Base-by-base conservation (phyloP, 805 yeast genomes). In the Candida hispaniensis region DNA sequence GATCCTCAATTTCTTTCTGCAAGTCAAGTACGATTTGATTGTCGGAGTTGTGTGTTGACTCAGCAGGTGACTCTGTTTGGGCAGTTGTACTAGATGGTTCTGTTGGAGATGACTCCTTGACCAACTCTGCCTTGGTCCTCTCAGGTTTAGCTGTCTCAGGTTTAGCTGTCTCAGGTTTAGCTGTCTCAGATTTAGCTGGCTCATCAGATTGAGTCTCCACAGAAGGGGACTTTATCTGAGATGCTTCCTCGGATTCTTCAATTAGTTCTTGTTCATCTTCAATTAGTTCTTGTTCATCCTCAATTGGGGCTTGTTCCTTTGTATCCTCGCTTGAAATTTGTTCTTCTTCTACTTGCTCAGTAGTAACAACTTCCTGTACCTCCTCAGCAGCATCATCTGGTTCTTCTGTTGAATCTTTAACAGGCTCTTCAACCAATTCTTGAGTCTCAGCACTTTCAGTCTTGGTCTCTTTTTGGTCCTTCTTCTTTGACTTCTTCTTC, bases 401-500 rank as follows among this genome's bases (percentile, higher is more conserved):
- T n/a, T n/a, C n/a, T n/a, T n/a, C n/a, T n/a, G n/a, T n/a, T n/a
- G n/a, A n/a, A n/a, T n/a, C n/a, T 9, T 11, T n/a, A 17, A 9
- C 9, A 17, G 10, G 11, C 14, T 30, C 36, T 9, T 30, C 43
- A 8, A 32, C 39, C 2, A 14, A 46, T n/a, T 39, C 42, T 9
- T 43, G 41, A 28, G 29, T 36, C 21, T 19, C 21, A 19, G 34
- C 45, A 12, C 47, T 47, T 5, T 33, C 41, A 14, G 18, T 26
- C 15, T 44, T 39, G 42, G 61, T 56, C 48, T 59, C 61, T 54
- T 55, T 54, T 56, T 61, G 62, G 54, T 64, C 63, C 50, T 63
- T 67, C 51, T 65, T 69, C 51, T 60, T 63, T 55, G 64, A 64
- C 56, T 71, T 71, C 61, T 73, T 62, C 50, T 64, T 61, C 44